Conservation (phyloP, 768 basidiomycete genomes). For the Ramaria rubella region DNA sequence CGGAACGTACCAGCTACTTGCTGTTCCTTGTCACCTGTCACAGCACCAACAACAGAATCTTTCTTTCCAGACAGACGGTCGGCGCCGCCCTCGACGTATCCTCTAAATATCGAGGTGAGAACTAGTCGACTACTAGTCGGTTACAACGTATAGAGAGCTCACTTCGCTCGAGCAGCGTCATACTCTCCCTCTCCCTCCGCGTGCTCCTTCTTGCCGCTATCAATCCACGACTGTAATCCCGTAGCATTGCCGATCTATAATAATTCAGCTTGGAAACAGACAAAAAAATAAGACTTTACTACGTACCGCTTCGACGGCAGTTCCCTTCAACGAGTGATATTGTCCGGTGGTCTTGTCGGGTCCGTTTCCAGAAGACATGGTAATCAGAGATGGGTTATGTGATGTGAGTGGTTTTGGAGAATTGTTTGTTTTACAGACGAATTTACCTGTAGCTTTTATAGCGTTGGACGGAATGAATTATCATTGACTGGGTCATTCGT, state of each 20-base stretch:
- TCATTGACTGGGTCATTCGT: too few relatives aligned
- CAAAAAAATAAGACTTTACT: too few relatives aligned
- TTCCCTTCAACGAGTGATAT: conserved; percentile 38
- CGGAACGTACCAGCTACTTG: background rate
- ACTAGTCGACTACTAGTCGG: background rate
- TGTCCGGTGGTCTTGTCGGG: conserved; percentile 38
- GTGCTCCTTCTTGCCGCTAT: too few relatives aligned
- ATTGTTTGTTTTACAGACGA: too few relatives aligned
- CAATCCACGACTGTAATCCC: too few relatives aligned
- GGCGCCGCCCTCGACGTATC: conserved; percentile 1
- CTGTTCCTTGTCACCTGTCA: conserved; percentile 11
- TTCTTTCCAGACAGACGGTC: background rate
- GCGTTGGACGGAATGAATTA: too few relatives aligned
- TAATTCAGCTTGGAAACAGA: too few relatives aligned
- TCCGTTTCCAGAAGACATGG: conserved; percentile 14
- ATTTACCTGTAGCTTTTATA: too few relatives aligned
- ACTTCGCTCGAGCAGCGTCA: conserved; percentile 18
- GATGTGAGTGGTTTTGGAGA: too few relatives aligned
- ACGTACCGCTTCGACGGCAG: conserved; percentile 8
- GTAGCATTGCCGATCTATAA: too few relatives aligned
- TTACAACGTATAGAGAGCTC: background rate
- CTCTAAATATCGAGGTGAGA: conserved; percentile 31
- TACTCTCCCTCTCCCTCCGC: conserved; percentile 41
- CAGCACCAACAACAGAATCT: conserved; percentile 9
- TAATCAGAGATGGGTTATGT: too few relatives aligned